These are phyloP conservation scores for Penicillium arizonense DNA, from an alignment of 495 filamentous ascomycete genomes.

Conservation along the genomic window DNA sequence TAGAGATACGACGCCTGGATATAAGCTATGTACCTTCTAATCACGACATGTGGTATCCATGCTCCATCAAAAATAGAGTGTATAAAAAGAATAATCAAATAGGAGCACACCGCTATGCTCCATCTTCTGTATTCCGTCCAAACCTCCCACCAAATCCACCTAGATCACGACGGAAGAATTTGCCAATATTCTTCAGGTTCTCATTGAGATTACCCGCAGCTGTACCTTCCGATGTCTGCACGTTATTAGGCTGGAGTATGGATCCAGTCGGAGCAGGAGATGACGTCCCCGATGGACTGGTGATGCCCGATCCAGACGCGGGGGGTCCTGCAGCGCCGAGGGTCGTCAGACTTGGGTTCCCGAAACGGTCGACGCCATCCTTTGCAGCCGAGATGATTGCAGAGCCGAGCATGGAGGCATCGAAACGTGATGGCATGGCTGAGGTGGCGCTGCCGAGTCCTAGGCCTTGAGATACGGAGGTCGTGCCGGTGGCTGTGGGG, in stretches of 20 bases:
- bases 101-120: conserved; percentile 1
- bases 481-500: conserved; percentile 35
- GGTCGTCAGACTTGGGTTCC: conserved; percentile 48
- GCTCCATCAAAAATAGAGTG: not conserved
- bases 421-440: conserved; percentile 60
- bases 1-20: too few species aligned
- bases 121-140: conserved; percentile 43
- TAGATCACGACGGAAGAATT: conserved; percentile 90
- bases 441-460: conserved; percentile 38
- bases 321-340: conserved; percentile 18
- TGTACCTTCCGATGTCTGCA: conserved; percentile 20
- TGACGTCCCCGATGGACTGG: conserved; percentile 15
- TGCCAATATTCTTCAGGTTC: conserved; percentile 91
- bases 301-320: conserved; percentile 12
- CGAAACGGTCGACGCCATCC: conserved; percentile 87
- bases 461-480: conserved; percentile 42
- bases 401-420: conserved; percentile 69
- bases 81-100: not conserved
- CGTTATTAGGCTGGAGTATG: conserved; percentile 15
- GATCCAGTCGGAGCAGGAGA: conserved; percentile 18
- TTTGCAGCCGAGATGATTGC: conserved; percentile 78
- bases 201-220: conserved; percentile 71
- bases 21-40: too few species aligned
- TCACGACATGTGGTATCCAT: not conserved
- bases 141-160: conserved; percentile 79